Conservation (phyloP, 176 grass and related monocot genomes). For the Ensete ventricosum region DNA sequence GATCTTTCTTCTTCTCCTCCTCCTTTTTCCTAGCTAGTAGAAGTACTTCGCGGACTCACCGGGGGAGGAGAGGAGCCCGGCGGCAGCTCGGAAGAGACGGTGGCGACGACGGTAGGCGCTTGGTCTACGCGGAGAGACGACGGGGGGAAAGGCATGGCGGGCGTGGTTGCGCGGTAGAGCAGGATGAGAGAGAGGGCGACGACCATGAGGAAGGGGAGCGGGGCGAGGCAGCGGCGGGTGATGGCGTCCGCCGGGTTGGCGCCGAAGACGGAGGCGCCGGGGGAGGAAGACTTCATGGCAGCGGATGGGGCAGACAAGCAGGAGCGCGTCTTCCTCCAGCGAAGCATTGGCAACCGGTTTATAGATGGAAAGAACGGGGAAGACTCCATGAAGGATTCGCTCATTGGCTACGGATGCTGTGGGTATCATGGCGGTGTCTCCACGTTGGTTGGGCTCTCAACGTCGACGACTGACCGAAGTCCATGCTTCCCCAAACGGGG, state of each 20-base stretch:
- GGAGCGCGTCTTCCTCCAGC: background rate
- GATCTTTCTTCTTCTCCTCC: too few relatives aligned
- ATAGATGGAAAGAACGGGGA: too few relatives aligned
- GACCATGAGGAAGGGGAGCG: background rate
- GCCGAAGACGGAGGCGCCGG: background rate
- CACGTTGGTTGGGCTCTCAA: background rate
- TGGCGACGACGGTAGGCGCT: background rate
- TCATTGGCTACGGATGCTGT: background rate
- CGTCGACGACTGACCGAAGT: background rate
- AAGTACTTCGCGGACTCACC: too few relatives aligned
- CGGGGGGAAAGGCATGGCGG: background rate
- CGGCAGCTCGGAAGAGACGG: too few relatives aligned
- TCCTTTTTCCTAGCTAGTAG: too few relatives aligned
- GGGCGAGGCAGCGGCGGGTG: background rate
- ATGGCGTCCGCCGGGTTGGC: background rate
- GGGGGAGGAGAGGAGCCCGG: too few relatives aligned
- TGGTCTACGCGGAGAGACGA: too few relatives aligned
- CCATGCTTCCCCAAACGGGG: too few relatives aligned
- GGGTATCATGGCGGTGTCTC: background rate
- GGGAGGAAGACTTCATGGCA: background rate
- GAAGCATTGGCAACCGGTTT: background rate
- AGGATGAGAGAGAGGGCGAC: conserved; percentile 3
- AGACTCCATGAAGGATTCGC: too few relatives aligned
- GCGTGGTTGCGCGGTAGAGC: background rate
- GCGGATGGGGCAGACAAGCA: background rate